Conservation (phyloP, 768 basidiomycete genomes). For the Psilocybe subaeruginosa region DNA sequence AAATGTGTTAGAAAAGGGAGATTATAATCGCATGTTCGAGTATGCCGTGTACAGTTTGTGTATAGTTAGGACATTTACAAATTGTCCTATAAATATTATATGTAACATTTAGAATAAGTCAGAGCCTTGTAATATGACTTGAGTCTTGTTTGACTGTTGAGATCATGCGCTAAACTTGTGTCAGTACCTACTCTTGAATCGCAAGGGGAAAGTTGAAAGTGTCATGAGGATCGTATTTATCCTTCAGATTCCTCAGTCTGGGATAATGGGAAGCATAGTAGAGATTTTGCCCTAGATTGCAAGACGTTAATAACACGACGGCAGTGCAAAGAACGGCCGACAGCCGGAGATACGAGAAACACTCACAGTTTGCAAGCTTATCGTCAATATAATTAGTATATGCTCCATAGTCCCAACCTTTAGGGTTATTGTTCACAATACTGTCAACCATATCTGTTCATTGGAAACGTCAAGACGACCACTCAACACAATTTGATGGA, state of each 20-base stretch:
- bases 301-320: background rate
- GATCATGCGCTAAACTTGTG: too few species aligned
- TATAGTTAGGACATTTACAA: too few species aligned
- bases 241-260: constrained; percentile 29
- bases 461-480: background rate
- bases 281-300: constrained; percentile 31
- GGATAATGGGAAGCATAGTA: constrained; percentile 39
- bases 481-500: background rate
- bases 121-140: too few species aligned
- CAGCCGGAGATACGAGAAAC: background rate
- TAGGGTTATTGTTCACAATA: constrained; percentile 34
- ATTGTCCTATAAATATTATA: too few species aligned
- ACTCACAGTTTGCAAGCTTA: constrained; percentile 36
- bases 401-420: constrained; percentile 38
- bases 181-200: constrained; percentile 17
- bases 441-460: constrained; percentile 34
- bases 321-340: too few species aligned
- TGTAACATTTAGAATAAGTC: too few species aligned
- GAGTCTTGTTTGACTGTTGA: too few species aligned
- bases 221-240: constrained; percentile 30
- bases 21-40: too few species aligned
- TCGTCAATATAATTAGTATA: constrained; percentile 50
- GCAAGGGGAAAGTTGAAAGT: constrained; percentile 32
- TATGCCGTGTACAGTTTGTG: too few species aligned
- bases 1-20: too few species aligned